These are phyloP conservation scores for Mrakia hoshinonis DNA, from an alignment of 768 basidiomycete species.

Conservation along the genomic window DNA sequence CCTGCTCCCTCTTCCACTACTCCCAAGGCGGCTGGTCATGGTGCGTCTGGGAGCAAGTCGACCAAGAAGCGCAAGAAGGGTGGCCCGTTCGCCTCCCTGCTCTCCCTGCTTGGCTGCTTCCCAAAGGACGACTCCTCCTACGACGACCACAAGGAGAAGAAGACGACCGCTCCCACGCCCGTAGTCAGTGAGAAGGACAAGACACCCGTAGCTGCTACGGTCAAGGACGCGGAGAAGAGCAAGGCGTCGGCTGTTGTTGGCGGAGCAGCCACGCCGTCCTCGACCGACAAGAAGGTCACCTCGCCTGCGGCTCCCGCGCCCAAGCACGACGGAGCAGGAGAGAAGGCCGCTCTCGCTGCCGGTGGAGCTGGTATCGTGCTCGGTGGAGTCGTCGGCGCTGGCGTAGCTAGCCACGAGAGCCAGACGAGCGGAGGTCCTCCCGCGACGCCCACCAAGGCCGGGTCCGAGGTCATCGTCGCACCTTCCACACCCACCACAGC, in stretches of 20 bases:
- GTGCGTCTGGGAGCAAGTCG: not conserved
- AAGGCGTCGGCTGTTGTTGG: too few species aligned
- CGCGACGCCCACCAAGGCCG: constrained; percentile 5
- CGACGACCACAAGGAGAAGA: not conserved
- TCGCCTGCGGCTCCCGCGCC: too few species aligned
- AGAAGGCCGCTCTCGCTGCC: not conserved
- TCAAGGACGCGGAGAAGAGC: too few species aligned
- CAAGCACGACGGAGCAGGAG: not conserved
- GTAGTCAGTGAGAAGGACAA: not conserved
- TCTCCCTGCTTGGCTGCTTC: constrained; percentile 4
- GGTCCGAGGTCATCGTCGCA: constrained; percentile 8
- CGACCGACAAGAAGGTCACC: too few species aligned
- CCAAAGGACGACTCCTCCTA: not conserved
- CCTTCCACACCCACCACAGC: constrained; percentile 13
- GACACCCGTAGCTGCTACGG: not conserved
- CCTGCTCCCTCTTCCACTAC: not conserved
- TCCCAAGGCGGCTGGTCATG: not conserved
- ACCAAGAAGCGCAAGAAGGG: constrained; percentile 16
- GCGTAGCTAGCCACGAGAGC: not conserved
- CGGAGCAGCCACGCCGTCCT: too few species aligned
- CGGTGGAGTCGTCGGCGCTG: too few species aligned
- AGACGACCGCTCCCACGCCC: not conserved
- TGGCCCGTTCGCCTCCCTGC: constrained; percentile 6
- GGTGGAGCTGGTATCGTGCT: not conserved
- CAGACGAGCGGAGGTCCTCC: not conserved